These are phyloP conservation scores for Picea engelmannii DNA, from an alignment of 83 land plant species.

Conservation along the genomic window DNA sequence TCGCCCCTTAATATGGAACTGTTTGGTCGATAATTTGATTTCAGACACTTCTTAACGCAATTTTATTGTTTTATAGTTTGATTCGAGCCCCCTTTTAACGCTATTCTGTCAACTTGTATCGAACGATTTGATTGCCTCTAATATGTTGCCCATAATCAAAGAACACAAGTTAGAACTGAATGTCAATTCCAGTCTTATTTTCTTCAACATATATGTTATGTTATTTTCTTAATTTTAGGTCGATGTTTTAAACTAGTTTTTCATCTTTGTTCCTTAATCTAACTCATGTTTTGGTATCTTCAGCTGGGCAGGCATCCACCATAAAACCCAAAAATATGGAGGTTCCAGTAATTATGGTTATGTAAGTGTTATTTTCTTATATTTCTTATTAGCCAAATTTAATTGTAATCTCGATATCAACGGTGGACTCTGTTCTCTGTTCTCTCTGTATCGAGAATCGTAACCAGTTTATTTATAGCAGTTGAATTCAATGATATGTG, in stretches of 20 bases:
- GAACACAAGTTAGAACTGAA: neutral
- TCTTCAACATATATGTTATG: neutral
- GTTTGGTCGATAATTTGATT: neutral
- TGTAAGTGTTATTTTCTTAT: slow-evolving; percentile 21
- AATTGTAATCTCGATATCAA: neutral
- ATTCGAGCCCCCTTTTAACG: too few species aligned
- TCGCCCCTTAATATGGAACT: too few species aligned
- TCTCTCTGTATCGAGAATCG: too few species aligned
- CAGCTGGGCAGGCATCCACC: slow-evolving; percentile 50
- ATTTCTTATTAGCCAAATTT: neutral
- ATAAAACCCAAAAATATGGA: slow-evolving; percentile 35
- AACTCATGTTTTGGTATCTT: neutral
- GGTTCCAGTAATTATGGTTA: slow-evolving; percentile 38
- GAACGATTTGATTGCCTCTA: neutral
- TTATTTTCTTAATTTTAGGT: neutral
- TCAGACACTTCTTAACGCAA: neutral
- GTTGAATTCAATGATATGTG: neutral
- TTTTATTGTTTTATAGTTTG: neutral
- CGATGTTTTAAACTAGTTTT: neutral
- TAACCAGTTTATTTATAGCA: too few species aligned
- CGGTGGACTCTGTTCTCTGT: too few species aligned
- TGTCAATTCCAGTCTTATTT: neutral
- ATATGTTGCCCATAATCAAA: neutral
- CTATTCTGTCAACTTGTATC: neutral
- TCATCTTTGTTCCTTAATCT: neutral